These are phyloP conservation scores for Backusella mclennaniae DNA, from an alignment of 192 early-diverging fungal species.

Conservation along the genomic window DNA sequence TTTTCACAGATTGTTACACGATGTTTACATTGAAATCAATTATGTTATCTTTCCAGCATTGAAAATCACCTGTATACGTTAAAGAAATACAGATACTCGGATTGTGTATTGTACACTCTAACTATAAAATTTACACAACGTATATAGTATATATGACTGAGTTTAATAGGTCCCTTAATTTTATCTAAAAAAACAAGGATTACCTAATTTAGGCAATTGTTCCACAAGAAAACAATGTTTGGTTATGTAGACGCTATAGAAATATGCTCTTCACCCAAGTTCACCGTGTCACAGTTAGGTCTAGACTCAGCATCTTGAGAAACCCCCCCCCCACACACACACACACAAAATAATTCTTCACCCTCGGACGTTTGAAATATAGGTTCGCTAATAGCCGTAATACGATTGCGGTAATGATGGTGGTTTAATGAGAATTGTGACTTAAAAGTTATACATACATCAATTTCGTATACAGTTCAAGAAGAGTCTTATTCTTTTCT, in stretches of 20 bases:
- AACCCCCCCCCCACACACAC: too few species aligned
- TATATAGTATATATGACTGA: not conserved
- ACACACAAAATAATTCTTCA: not conserved
- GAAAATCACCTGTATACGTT: not conserved
- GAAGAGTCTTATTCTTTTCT: not conserved
- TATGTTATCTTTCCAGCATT: not conserved
- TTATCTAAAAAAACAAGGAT: not conserved
- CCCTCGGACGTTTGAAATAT: not conserved
- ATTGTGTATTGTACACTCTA: not conserved
- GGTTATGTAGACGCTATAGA: not conserved
- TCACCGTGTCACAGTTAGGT: conserved; percentile 4
- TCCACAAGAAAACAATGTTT: not conserved
- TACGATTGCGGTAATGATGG: not conserved
- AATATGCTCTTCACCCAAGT: not conserved
- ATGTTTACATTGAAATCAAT: not conserved
- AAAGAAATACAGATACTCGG: not conserved
- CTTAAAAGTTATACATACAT: not conserved
- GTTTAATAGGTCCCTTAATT: not conserved
- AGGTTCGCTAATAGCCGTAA: not conserved
- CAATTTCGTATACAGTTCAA: not conserved
- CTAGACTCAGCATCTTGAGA: conserved; percentile 8
- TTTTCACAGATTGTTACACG: not conserved
- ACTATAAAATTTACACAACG: not conserved
- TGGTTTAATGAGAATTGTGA: not conserved
- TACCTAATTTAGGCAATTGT: not conserved